Evolutionary conservation across 371 early-diverging fungal species (phyloP), one percentile per base, ranked within the genome.

Genomic region (Fennellomyces sp.): DNA sequence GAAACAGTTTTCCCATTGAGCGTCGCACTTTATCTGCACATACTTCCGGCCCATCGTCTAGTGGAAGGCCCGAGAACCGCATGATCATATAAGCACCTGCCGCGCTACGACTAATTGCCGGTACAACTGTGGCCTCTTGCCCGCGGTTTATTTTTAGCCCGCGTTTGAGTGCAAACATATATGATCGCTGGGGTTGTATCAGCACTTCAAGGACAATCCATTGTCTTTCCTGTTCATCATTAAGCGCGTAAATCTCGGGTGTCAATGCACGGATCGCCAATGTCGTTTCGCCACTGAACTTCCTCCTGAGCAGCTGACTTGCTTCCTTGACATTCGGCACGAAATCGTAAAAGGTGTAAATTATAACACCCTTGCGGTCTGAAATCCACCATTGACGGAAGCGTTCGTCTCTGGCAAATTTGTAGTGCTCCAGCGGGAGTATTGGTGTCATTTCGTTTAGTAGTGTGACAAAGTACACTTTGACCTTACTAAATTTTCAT

Each of bases 11-110:
- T 2, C 55, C 21, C 8, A 54, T 39, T 5, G 55, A 54, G 15
- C 26, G 15, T 5, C 55, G 55, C 28, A 39, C 15, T 2, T 27
- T 35, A 19, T 27, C 3, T n/a, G 25, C 55, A 26, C 35, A n/a
- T 11, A 23, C 17, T 23, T 23, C 17, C 7, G 23, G 23, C 15
- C 10, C 2, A 0, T 39, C 36, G 28, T 54, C 26, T 10, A 25
- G 7, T 12, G 55, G 55, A 2, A 54, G 26, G 1, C 27, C 55
- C 5, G n/a, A 27, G 28, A 54, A 27, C 2, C 55, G 55, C 55
- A 54, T 35, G 7, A 54, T 27, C 55, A 54, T 54, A 26, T 54
- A 54, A 26, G 55, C 39, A 35, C 55, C 55, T 7, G 55, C 38
- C 12, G 36, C 55, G 26, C 23, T 33, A 26, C 35, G 19, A 26